Evolutionary conservation across 148 eudicot genomes (phyloP).

Genomic region (Dianthus caryophyllus): DNA sequence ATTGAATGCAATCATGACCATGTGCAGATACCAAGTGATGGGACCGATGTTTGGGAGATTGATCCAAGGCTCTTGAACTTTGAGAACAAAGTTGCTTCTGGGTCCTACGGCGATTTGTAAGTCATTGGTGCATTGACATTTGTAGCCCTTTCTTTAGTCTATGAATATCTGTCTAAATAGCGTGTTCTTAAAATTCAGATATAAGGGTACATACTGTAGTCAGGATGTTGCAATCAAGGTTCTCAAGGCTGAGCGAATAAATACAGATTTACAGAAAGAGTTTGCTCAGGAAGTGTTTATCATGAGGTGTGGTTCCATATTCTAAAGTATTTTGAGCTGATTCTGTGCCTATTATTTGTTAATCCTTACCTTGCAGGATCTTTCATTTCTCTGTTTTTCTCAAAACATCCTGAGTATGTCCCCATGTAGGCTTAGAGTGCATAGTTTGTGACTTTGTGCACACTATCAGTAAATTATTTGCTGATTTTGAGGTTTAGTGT

Average conservation of each 20-base stretch:
- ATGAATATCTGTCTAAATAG: background rate
- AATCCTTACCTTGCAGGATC: background rate
- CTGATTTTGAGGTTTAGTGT: slow-evolving; percentile 1
- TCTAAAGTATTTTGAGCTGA: background rate
- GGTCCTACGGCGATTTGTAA: slow-evolving; percentile 98
- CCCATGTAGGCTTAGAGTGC: background rate
- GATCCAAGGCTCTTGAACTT: slow-evolving; percentile 72
- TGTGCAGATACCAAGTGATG: slow-evolving; percentile 82
- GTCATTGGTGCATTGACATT: slow-evolving; percentile 24
- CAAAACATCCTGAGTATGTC: background rate
- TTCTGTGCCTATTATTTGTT: background rate
- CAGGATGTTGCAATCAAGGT: slow-evolving; percentile 98
- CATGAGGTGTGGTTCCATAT: slow-evolving; percentile 61
- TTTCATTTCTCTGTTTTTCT: background rate
- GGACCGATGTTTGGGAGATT: slow-evolving; percentile 98
- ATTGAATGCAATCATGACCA: slow-evolving; percentile 45
- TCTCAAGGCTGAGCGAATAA: slow-evolving; percentile 82
- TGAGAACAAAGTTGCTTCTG: slow-evolving; percentile 88
- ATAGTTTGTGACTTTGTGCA: background rate
- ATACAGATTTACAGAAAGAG: slow-evolving; percentile 80
- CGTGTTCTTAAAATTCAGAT: slow-evolving; percentile 44
- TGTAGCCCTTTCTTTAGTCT: background rate
- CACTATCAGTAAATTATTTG: background rate
- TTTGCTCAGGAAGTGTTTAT: slow-evolving; percentile 97
- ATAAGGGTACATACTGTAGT: slow-evolving; percentile 84